phyloP scores from a whole-genome alignment of 1,139 yeast genomes.

The Hansenula sp. region DNA sequence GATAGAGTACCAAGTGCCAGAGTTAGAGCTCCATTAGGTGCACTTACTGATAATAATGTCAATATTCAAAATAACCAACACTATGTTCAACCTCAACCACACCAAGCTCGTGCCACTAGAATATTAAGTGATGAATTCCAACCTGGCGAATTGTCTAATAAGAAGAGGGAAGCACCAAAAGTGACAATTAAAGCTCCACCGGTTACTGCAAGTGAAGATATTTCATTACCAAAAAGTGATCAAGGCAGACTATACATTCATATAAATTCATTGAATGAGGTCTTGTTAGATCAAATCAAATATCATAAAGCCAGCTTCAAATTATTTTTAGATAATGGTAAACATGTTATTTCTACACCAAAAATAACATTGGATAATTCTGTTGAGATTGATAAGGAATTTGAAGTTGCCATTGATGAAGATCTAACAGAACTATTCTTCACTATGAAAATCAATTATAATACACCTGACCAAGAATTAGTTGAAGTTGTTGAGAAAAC shows the following conservation, averaged over 20 bases:
- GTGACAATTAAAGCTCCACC: not conserved
- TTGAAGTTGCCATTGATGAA: conserved; percentile 53
- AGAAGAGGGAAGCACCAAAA: conserved; percentile 1
- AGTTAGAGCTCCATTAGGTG: conserved; percentile 15
- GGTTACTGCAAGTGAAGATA: conserved; percentile 1
- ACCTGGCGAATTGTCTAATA: conserved; percentile 17
- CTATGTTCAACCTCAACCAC: not conserved
- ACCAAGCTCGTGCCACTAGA: not conserved
- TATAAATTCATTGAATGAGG: conserved; percentile 53
- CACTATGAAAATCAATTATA: conserved; percentile 67
- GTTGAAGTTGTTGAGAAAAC: conserved; percentile 56
- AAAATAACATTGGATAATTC: conserved; percentile 43
- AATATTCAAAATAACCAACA: not conserved
- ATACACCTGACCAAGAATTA: conserved; percentile 48
- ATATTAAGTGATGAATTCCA: conserved; percentile 16
- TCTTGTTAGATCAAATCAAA: conserved; percentile 54
- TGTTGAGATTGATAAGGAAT: conserved; percentile 68
- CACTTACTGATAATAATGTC: conserved; percentile 1
- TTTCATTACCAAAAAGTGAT: conserved; percentile 37
- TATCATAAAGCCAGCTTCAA: conserved; percentile 61
- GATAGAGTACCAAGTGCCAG: conserved; percentile 7
- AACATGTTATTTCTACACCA: conserved; percentile 79
- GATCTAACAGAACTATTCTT: conserved; percentile 46
- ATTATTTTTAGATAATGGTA: conserved; percentile 82
- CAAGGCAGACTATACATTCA: conserved; percentile 73